Conservation (phyloP, 768 basidiomycete species). For the Cantharellus anzutake region DNA sequence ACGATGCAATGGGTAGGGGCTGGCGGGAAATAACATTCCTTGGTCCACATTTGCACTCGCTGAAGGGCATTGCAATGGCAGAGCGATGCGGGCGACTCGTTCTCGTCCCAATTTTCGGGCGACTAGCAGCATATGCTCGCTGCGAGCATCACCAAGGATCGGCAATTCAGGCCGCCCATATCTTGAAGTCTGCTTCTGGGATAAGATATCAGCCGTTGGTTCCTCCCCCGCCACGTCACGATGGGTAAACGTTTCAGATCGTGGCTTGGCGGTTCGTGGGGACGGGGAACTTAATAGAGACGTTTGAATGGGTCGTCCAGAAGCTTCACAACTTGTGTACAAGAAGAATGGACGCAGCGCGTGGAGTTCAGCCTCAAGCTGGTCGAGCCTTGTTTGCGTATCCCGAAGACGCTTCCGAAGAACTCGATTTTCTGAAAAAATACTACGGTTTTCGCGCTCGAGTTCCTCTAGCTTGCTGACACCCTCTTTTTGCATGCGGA, state of each 20-base stretch:
- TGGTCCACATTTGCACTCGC: neutral
- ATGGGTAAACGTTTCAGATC: neutral
- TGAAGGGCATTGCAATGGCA: neutral
- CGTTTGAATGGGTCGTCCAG: neutral
- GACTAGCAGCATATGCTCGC: slow-evolving; percentile 9
- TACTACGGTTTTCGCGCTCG: slow-evolving; percentile 29
- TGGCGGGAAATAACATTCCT: neutral
- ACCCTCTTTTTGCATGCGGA: slow-evolving; percentile 21
- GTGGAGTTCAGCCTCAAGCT: slow-evolving; percentile 43
- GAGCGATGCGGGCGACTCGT: slow-evolving; percentile 2
- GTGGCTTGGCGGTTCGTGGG: neutral
- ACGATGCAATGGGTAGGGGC: neutral
- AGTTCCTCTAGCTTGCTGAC: slow-evolving; percentile 21
- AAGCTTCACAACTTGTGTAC: slow-evolving; percentile 15
- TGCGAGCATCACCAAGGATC: slow-evolving; percentile 5
- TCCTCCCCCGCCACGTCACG: neutral
- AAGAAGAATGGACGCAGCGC: slow-evolving; percentile 50
- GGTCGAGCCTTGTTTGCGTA: slow-evolving; percentile 30
- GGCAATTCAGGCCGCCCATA: slow-evolving; percentile 4
- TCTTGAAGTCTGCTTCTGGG: neutral
- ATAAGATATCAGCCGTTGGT: neutral
- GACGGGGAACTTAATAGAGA: neutral
- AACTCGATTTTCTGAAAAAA: slow-evolving; percentile 41
- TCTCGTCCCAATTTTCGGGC: slow-evolving; percentile 5
- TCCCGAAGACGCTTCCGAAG: slow-evolving; percentile 44